Evolutionary conservation across 2,329 filamentous ascomycete genomes (phyloP), one percentile per base, ranked within the genome.

Genomic region (Metarhizium album): DNA sequence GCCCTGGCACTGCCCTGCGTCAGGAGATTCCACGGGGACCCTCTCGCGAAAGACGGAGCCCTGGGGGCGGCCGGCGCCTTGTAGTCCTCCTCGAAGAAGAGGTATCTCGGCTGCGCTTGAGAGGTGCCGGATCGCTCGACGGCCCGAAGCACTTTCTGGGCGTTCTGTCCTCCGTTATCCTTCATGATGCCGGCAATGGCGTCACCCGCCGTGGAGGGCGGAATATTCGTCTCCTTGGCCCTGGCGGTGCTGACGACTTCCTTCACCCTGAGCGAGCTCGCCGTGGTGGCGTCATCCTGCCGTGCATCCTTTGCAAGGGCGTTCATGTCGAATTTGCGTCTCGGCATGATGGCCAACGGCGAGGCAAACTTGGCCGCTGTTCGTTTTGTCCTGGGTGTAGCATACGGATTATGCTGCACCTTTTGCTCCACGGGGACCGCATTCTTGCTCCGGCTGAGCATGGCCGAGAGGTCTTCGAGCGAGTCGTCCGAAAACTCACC

Each of bases 261-360:
- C 66, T 63, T 68, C 11, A 67, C 71, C 55, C 64, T 72, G 53
- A 70, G 67, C 5, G 73, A 73, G 54, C 76, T 82, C 16, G 75
- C 79, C 48, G 81, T 77, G 1, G 74, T 74, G 38, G 79, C 78
- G 42, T 80, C 71, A 54, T 87, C 80, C 51, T 75, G 72, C 40
- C 73, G 69, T 5, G 81, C 76, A 59, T 83, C 75, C 45, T 72
- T 76, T 40, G 84, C 70, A 8, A 90, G 71, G 1, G 76, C 72
- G 52, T 80, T 78, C 50, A 89, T 65, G 49, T 83, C 78, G 55
- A 83, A 84, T 55, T 78, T 82, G 63, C 83, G 82, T 59, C 75
- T 78, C 16, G 74, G 68, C 43, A 71, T 70, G 50, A 74, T 65
- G 2, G 75, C 70, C 46, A 79, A 58, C 4, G 79, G 76, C 3